A percentile compares a stretch with the other conserved stretches of the same genome.
Evolutionary conservation across 2,329 filamentous ascomycete species (phyloP).

Genomic region (Colletotrichum acutatum): DNA sequence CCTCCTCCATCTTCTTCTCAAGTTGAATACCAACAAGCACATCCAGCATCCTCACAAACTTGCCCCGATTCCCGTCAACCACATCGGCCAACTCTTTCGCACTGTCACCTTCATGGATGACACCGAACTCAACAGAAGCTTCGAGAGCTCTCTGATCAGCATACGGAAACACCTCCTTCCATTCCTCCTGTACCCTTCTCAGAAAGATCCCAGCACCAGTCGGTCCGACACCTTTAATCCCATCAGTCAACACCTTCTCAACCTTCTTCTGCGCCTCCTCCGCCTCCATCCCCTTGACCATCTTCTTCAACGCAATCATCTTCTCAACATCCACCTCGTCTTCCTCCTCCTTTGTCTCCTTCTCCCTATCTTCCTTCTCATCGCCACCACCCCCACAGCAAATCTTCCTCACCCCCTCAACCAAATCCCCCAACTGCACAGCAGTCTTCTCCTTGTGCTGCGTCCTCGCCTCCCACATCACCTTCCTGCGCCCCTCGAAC

Average conservation of each 20-base stretch:
- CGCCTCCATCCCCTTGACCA: background rate
- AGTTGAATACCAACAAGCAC: slow-evolving; percentile 21
- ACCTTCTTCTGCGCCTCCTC: slow-evolving; percentile 3
- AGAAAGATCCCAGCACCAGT: slow-evolving; percentile 5
- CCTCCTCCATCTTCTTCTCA: slow-evolving; percentile 12
- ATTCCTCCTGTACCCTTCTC: slow-evolving; percentile 1
- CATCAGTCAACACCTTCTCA: background rate
- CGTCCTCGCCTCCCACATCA: slow-evolving; percentile 52
- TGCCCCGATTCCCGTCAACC: background rate
- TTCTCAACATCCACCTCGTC: background rate
- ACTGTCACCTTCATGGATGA: background rate
- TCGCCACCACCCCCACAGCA: background rate
- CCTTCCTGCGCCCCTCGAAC: slow-evolving; percentile 48
- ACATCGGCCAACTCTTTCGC: background rate
- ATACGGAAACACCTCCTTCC: slow-evolving; percentile 18
- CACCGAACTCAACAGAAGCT: background rate
- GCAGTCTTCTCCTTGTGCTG: slow-evolving; percentile 59
- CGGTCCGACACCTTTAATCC: slow-evolving; percentile 14
- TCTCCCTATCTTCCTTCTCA: background rate
- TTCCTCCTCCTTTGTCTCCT: background rate
- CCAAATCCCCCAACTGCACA: slow-evolving; percentile 45
- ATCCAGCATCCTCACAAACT: slow-evolving; percentile 17
- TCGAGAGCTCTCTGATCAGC: slow-evolving; percentile 4
- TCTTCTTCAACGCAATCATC: background rate
- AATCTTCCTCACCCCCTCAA: background rate